These are phyloP conservation scores for Komagataella phaffii DNA, from an alignment of 805 yeast species.

Conservation along the genomic window DNA sequence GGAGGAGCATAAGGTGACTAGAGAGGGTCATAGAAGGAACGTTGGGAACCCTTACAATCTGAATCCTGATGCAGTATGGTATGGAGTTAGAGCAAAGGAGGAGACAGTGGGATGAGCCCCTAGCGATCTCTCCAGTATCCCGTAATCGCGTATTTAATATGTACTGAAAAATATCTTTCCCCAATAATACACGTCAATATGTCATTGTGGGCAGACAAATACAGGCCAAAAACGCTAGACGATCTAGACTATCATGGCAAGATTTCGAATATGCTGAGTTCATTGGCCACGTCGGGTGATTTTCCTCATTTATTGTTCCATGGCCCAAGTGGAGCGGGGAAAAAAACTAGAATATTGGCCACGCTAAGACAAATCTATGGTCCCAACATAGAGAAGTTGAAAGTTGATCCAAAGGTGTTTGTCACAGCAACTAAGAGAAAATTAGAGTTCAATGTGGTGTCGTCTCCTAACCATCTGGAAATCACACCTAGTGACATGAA, in stretches of 20 bases:
- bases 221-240: constrained; percentile 62
- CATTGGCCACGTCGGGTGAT: constrained; percentile 62
- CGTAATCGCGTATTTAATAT: not conserved
- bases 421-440: constrained; percentile 62
- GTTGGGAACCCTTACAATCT: constrained; percentile 53
- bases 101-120: constrained; percentile 10
- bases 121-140: not conserved
- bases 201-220: constrained; percentile 96
- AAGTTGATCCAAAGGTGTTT: constrained; percentile 82
- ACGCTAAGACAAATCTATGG: constrained; percentile 75
- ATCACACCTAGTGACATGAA: constrained; percentile 97
- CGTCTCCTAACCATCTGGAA: constrained; percentile 83
- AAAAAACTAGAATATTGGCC: constrained; percentile 83
- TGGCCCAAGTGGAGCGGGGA: constrained; percentile 97
- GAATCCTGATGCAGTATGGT: constrained; percentile 53
- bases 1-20: constrained; percentile 37
- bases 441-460: constrained; percentile 84
- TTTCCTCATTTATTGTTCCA: constrained; percentile 87
- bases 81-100: constrained; percentile 40
- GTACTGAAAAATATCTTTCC: not conserved
- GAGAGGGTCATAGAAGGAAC: constrained; percentile 21
- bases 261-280: constrained; percentile 48
- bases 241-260: constrained; percentile 53
- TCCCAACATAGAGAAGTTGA: constrained; percentile 64
- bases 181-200: constrained; percentile 20